Evolutionary conservation across 148 eudicot genomes (phyloP).

Genomic region (Rheum nobile): DNA sequence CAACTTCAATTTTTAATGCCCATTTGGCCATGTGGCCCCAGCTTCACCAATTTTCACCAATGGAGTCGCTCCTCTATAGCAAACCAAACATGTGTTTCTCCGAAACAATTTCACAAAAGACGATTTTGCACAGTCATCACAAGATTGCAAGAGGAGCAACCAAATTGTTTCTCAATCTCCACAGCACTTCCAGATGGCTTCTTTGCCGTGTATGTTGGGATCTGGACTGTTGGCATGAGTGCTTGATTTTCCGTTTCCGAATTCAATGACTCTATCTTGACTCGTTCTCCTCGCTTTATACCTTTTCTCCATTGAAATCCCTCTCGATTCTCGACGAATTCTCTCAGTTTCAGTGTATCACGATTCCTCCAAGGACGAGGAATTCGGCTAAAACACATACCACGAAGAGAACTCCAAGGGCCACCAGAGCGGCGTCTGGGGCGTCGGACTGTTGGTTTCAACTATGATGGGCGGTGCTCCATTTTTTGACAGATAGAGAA

Average conservation of each 20-base stretch:
- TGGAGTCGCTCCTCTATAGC: too few relatives aligned
- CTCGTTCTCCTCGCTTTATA: not conserved
- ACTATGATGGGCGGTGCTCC: too few relatives aligned
- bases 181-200: conserved; percentile 81
- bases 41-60: too few relatives aligned
- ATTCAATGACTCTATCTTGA: not conserved
- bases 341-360: not conserved
- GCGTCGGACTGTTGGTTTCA: too few relatives aligned
- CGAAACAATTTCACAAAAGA: too few relatives aligned
- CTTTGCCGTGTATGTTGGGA: too few relatives aligned
- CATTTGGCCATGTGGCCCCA: too few relatives aligned
- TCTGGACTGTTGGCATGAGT: too few relatives aligned
- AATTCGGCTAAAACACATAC: conserved; percentile 35
- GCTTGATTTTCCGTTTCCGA: not conserved
- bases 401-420: conserved; percentile 32
- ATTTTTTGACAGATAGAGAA: too few relatives aligned
- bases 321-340: not conserved
- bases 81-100: too few relatives aligned
- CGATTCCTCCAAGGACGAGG: conserved; percentile 56
- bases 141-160: conserved; percentile 40
- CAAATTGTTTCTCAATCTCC: conserved; percentile 62
- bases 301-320: not conserved
- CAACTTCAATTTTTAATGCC: too few relatives aligned
- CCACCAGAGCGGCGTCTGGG: conserved; percentile 16
- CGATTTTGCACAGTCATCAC: too few relatives aligned